phyloP scores from a whole-genome alignment of 176 grass and related monocot genomes.

The Musa acuminata region DNA sequence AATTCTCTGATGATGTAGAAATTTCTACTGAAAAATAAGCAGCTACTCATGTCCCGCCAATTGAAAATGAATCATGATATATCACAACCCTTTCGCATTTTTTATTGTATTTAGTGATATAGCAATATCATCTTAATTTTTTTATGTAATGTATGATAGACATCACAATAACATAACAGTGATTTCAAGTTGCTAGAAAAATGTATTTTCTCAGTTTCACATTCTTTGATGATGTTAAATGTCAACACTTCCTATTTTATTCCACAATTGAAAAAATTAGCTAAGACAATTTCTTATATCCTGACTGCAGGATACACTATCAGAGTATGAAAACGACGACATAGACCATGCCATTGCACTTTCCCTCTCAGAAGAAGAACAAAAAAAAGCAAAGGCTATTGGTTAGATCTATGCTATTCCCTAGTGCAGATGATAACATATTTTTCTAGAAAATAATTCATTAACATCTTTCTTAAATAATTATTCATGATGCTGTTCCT shows the following conservation, averaged over 20 bases:
- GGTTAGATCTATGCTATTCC: constrained; percentile 45
- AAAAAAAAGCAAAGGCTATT: constrained; percentile 44
- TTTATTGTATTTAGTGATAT: too few species aligned
- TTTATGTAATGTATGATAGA: too few species aligned
- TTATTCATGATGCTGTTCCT: neutral
- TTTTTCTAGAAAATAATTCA: neutral
- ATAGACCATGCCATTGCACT: constrained; percentile 89
- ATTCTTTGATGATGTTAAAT: neutral
- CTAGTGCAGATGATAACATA: neutral
- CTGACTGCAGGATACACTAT: constrained; percentile 31
- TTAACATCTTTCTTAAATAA: neutral
- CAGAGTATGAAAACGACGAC: constrained; percentile 74
- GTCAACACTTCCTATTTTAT: neutral
- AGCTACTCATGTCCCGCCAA: too few species aligned
- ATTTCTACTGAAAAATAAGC: too few species aligned
- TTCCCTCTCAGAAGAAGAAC: constrained; percentile 79
- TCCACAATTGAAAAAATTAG: neutral
- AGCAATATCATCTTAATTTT: too few species aligned
- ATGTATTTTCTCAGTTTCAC: neutral
- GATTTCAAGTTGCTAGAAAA: neutral
- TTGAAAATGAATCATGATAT: too few species aligned
- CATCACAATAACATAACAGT: neutral
- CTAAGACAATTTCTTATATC: neutral
- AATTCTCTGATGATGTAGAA: too few species aligned
- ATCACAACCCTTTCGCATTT: too few species aligned